Evolutionary conservation across 2,329 filamentous ascomycete species (phyloP), one percentile per base, ranked within the genome.

Genomic region (Niveomyces coronatus): DNA sequence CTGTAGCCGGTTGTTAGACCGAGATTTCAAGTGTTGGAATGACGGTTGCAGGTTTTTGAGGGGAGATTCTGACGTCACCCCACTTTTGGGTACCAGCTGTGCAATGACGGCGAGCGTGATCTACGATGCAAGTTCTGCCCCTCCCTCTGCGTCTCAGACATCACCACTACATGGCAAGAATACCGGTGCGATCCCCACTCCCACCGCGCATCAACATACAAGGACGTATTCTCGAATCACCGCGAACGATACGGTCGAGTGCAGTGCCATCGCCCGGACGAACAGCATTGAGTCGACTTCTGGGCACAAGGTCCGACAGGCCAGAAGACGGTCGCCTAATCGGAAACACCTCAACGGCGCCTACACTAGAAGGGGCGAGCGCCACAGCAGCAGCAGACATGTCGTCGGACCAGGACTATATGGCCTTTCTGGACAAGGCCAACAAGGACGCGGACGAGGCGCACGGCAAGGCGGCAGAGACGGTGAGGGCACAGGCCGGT

Each of bases 371-470:
- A n/a, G n/a, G n/a, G n/a, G n/a, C n/a, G n/a, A n/a, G n/a, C n/a
- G 34, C 29, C 18, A 15, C 32, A 23, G 35, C 9, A 30, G 16
- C 30, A 49, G 39, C 28, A 48, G 66, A 40, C 13, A 85, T 85
- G 81, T 74, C 78, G 7, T 80, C 78, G 38, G 86, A 94, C 68
- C 77, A 83, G 44, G 82, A 83, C 45, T 95, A 94, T 67, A 74
- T 79, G 61, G 68, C 81, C 43, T 94, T 95, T 56, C 69, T 95
- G 41, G 73, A 91, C 56, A 91, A 91, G 65, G 85, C 86, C 38
- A 94, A 94, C 63, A 67, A 78, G 52, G 80, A 87, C 54, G 79
- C 82, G 14, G 79, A 76, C 55, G 71, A 76, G 42, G 78, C 79
- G 45, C 53, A 57, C 27, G 55, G 56, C 6, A 53, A 56, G 29